Evolutionary conservation across 176 grass and related monocot species (phyloP), one percentile per base, ranked within the genome.

Genomic region (Alopecurus myosuroides): DNA sequence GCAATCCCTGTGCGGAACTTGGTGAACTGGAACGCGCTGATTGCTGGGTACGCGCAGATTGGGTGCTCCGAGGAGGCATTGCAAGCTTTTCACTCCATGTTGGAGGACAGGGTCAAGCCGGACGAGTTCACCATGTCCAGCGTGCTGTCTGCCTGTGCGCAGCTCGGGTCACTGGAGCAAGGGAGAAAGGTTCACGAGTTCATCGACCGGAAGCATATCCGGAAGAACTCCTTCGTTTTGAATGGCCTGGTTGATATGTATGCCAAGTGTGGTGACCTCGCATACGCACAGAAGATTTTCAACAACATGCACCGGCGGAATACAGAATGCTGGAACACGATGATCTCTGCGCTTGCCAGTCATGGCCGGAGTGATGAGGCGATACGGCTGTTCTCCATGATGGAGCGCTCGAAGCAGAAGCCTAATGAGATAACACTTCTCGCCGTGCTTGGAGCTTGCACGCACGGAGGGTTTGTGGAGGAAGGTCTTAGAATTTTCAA

Each of bases 211-310:
- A 83, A 60, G 30, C 86, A 29, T 65, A 94, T 94, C 76, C 80
- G 61, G 55, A 85, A 87, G 74, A 94, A 92, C 60, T 81, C 89
- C 44, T 92, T 92, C 68, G 78, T 94, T 70, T 10, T 92, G 69
- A 92, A 94, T 82, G 85, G 93, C 34, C 79, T 94, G 45, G 70
- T 94, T n/a, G 93, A 94, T 61, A 94, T 94, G 93, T 94, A 92
- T 7, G 87, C 87, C 44, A 92, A 94, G 57, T 94, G 92, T 26
- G 87, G 92, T 11, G 89, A 94, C 90, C 77, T 94, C 1, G 53
- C 60, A 11, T 42, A 64, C 1, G 89, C 92, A 1, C 83, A 23
- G 10, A 53, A 64, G 18, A 71, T 94, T 31, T 94, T 94, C 37
- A 55, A 94, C 77, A 68, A 53, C 52, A 88, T 83, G 74, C 77